phyloP scores from a whole-genome alignment of 2,329 filamentous ascomycete genomes.

The Canariomyces notabilis region DNA sequence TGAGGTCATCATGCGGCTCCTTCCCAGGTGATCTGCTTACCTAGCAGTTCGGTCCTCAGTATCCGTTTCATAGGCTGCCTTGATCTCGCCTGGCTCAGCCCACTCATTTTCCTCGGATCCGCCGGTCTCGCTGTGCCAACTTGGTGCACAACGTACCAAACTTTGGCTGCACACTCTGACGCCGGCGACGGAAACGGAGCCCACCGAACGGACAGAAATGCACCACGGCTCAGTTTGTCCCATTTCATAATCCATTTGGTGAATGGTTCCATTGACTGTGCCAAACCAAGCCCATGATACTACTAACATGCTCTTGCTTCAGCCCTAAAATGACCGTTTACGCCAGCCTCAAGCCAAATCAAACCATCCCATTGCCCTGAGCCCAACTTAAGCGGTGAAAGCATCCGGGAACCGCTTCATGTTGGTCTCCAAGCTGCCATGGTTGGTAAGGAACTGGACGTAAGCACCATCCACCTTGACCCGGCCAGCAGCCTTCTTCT shows the following conservation, averaged over 20 bases:
- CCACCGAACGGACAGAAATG: not conserved
- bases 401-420: conserved; percentile 92
- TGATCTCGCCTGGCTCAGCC: no score
- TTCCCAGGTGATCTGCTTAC: no score
- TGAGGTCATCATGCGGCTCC: no score
- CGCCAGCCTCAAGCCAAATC: conserved; percentile 30
- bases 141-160: no score
- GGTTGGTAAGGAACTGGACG: conserved; percentile 97
- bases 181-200: no score
- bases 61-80: no score
- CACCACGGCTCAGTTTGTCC: conserved; percentile 8
- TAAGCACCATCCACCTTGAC: conserved; percentile 98
- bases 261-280: conserved; percentile 29
- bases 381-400: conserved; percentile 56
- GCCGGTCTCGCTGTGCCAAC: no score
- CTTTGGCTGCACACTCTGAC: no score
- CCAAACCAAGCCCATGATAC: conserved; percentile 26
- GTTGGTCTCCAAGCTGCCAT: conserved; percentile 81
- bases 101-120: no score
- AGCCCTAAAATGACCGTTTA: conserved; percentile 28
- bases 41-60: no score
- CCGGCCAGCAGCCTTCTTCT: conserved; percentile 87
- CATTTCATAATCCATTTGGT: conserved; percentile 20
- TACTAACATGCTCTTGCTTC: conserved; percentile 26
- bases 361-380: conserved; percentile 34